These are phyloP conservation scores for Trematosphaeria pertusa DNA, from an alignment of 2,329 filamentous ascomycete species.

Conservation along the genomic window DNA sequence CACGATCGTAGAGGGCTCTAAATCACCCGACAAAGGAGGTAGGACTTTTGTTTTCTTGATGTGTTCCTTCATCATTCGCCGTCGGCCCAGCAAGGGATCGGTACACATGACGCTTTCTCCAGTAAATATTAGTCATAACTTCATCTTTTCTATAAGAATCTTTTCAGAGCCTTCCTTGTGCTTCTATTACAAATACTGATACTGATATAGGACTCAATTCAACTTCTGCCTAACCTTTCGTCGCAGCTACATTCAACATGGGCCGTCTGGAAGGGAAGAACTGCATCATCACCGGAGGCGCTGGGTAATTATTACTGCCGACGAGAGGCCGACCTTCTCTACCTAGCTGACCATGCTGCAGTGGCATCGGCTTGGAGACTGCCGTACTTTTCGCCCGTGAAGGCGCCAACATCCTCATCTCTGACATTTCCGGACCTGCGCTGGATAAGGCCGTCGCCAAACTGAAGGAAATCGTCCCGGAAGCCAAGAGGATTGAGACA, in stretches of 20 bases:
- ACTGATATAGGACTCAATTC: conserved; percentile 7
- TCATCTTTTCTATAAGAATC: conserved; percentile 27
- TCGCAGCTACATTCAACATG: conserved; percentile 43
- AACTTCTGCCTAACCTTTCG: not conserved
- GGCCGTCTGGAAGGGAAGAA: conserved; percentile 69
- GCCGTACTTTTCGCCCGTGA: conserved; percentile 88
- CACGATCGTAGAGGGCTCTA: not conserved
- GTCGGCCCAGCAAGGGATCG: too few relatives aligned
- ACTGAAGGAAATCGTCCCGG: conserved; percentile 74
- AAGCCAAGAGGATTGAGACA: conserved; percentile 65
- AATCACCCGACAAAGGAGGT: too few relatives aligned
- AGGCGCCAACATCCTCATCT: conserved; percentile 84
- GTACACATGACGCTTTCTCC: conserved; percentile 23
- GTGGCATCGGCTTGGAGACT: conserved; percentile 93
- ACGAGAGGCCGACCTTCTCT: too few relatives aligned
- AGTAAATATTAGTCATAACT: conserved; percentile 43
- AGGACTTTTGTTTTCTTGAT: too few relatives aligned
- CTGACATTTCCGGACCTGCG: conserved; percentile 80
- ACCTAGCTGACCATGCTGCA: conserved; percentile 51
- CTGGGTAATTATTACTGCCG: conserved; percentile 68
- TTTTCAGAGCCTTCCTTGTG: conserved; percentile 18
- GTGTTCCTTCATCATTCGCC: too few relatives aligned
- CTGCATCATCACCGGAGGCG: conserved; percentile 82
- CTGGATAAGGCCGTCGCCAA: conserved; percentile 79
- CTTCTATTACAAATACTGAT: conserved; percentile 19